Conservation (phyloP, 768 basidiomycete species). For the Termitomyces sp. region DNA sequence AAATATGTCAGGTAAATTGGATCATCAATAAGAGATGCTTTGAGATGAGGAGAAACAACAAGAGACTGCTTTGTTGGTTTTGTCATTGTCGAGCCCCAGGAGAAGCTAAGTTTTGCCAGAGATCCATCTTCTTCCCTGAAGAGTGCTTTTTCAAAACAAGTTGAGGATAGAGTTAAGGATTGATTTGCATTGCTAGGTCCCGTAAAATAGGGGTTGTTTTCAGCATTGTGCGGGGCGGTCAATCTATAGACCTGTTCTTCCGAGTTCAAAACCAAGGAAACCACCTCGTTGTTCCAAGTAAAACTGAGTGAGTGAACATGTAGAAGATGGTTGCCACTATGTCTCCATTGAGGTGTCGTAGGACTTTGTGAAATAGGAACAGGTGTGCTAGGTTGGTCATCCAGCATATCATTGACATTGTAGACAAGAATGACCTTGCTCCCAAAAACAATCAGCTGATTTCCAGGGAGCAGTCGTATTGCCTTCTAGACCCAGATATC, state of each 20-base stretch:
- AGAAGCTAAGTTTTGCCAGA: background rate
- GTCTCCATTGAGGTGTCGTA: background rate
- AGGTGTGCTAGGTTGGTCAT: background rate
- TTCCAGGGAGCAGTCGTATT: background rate
- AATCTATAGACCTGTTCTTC: background rate
- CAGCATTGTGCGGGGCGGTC: background rate
- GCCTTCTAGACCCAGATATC: background rate
- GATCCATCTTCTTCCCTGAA: background rate
- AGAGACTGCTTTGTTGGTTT: background rate
- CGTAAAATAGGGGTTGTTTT: background rate
- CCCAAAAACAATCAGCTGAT: background rate
- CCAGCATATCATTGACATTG: background rate
- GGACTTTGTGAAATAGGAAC: background rate
- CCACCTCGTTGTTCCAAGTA: background rate
- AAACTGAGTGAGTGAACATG: background rate
- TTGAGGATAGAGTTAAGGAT: background rate
- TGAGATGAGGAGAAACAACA: background rate
- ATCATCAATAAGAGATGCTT: background rate
- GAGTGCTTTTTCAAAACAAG: background rate
- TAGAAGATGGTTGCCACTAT: background rate
- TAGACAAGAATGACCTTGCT: background rate
- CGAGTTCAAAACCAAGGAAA: background rate
- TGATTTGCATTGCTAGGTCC: background rate
- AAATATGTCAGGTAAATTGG: background rate
- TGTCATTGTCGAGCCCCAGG: background rate